Evolutionary conservation across 371 early-diverging fungal genomes (phyloP).

Genomic region (Apophysomyces ossiformis): DNA sequence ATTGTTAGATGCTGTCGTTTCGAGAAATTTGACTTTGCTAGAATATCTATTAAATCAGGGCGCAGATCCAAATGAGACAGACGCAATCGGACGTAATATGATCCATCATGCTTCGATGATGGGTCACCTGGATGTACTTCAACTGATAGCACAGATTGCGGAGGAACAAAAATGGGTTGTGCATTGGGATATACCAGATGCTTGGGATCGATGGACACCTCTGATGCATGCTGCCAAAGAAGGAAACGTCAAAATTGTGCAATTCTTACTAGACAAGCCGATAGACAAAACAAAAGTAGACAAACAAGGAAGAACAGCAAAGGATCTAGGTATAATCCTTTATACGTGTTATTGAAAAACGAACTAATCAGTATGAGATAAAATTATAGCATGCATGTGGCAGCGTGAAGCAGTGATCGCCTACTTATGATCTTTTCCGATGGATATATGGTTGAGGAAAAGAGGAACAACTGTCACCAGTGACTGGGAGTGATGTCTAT

Average conservation of each 20-base stretch:
- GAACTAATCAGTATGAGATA: constrained; percentile 21
- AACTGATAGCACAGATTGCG: constrained; percentile 18
- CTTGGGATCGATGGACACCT: constrained; percentile 58
- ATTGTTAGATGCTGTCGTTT: constrained; percentile 45
- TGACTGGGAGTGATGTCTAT: not conserved
- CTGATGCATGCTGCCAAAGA: constrained; percentile 55
- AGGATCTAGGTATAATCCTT: constrained; percentile 42
- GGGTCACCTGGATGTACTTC: constrained; percentile 39
- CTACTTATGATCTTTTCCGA: not conserved
- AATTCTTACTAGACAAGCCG: constrained; percentile 33
- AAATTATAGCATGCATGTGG: constrained; percentile 7
- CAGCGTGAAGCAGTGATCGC: not conserved
- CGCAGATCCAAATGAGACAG: constrained; percentile 43
- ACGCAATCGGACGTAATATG: constrained; percentile 47
- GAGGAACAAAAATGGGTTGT: not conserved
- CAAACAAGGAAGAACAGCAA: constrained; percentile 45
- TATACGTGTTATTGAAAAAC: constrained; percentile 26
- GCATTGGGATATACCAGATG: constrained; percentile 43
- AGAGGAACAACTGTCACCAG: not conserved
- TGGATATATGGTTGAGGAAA: not conserved
- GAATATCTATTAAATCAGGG: constrained; percentile 33
- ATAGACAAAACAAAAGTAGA: constrained; percentile 30
- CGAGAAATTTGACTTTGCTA: constrained; percentile 40
- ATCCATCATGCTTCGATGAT: constrained; percentile 59
- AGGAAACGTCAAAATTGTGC: constrained; percentile 36